Evolutionary conservation across 345 rosid genomes (phyloP), one percentile per base, ranked within the genome.

Genomic region (Brassica juncea): DNA sequence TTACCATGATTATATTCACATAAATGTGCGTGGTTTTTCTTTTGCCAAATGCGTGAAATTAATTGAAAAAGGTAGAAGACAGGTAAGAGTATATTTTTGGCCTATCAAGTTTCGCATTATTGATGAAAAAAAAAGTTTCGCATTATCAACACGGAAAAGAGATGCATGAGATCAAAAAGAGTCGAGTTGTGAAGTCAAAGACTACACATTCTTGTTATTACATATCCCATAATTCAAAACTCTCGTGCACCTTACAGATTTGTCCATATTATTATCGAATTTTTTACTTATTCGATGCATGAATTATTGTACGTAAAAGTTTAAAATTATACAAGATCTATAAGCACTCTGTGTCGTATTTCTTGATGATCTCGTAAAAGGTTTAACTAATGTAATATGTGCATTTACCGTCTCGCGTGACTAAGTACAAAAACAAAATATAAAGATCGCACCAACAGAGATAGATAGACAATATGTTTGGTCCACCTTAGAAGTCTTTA

Each of bases 181-280:
- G 73, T 67, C 47, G 70, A 68, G 74, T 74, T 73, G 74, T 49
- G 70, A 79, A 79, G 82, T 79, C 82, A 79, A 79, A 73, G 82
- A 70, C 47, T 47, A 67, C 25, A 47, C 32, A 30, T 72, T 73
- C 44, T 73, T 73, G 60, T 67, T 59, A 72, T 72, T 73, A 32
- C 77, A 60, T 23, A 34, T 68, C 66, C 65, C 68, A 73, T 68
- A 79, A 79, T 60, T 73, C 82, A 79, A 79, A 79, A 79, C 47
- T 73, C 82, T 68, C 74, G 78, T 79, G 82, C 70, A 79, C 64
- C 73, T 79, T 67, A 58, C 69, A 72, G 31, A 58, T 79, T 79
- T 62, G 73, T 72, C 57, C 15, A 59, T 59, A 66, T 67, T 65
- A 59, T 66, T 42, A 78, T 71, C 66, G 12, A 6, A 11, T 66